These are phyloP conservation scores for Hyaloscypha variabilis DNA, from an alignment of 495 filamentous ascomycete genomes.

Conservation along the genomic window DNA sequence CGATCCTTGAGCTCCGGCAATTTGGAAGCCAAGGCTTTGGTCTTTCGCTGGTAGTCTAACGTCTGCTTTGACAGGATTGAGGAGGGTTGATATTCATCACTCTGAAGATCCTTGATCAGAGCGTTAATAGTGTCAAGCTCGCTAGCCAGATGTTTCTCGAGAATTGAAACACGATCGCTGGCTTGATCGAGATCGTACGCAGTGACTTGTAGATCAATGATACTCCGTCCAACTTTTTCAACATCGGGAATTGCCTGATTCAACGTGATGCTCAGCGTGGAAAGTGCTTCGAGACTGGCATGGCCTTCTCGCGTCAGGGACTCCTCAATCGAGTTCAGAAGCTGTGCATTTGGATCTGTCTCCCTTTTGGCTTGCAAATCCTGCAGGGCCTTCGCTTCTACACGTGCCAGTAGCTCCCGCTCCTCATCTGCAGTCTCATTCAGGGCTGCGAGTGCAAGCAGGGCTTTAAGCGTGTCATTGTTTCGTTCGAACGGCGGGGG, in stretches of 20 bases:
- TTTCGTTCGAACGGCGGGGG: constrained; percentile 80
- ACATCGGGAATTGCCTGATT: constrained; percentile 38
- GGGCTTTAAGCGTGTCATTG: constrained; percentile 73
- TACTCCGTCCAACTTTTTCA: constrained; percentile 36
- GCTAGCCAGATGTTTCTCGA: constrained; percentile 42
- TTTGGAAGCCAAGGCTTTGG: constrained; percentile 59
- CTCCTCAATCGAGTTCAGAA: constrained; percentile 40
- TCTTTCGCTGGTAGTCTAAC: constrained; percentile 61
- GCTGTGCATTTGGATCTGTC: constrained; percentile 22
- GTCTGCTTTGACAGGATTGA: constrained; percentile 59
- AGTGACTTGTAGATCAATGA: constrained; percentile 42
- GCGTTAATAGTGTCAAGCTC: constrained; percentile 33
- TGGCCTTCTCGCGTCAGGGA: constrained; percentile 46
- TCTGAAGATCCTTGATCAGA: constrained; percentile 39
- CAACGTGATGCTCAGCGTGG: constrained; percentile 38
- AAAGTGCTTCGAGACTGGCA: constrained; percentile 44
- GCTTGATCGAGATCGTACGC: constrained; percentile 45
- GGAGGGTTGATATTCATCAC: constrained; percentile 52
- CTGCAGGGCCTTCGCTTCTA: constrained; percentile 61
- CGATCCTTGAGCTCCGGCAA: constrained; percentile 55
- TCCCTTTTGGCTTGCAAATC: constrained; percentile 39
- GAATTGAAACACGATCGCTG: constrained; percentile 40
- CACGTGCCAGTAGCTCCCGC: constrained; percentile 54
- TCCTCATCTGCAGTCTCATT: constrained; percentile 88
- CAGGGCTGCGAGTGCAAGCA: constrained; percentile 72